Base-by-base conservation (phyloP, 805 yeast species). In the Saturnispora diversa region DNA sequence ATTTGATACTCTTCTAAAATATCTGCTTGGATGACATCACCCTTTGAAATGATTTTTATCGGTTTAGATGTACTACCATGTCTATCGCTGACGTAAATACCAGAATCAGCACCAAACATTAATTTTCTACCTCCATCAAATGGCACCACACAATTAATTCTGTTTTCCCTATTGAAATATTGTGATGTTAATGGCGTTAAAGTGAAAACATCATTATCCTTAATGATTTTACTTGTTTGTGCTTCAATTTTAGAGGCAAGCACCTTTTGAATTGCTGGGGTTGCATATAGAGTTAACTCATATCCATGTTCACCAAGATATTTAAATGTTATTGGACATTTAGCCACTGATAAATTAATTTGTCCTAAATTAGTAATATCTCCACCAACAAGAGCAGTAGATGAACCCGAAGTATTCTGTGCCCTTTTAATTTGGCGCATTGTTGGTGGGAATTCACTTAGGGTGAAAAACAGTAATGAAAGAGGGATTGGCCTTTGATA, bases 61-160 rank as follows among this genome's bases (percentile, higher is more conserved):
- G 97, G 97, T 35, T 75, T 78, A 1, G 82, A 72, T 35, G 72
- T 69, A 39, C 52, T 19, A 26, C 74, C 67, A 42, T 70, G 74
- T 43, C 72, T 70, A 34, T 86, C 86, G 33, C 92, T 77, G 34
- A 86, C 75, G 68, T 82, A 92, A 3, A 92, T 78, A 5, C 98
- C 97, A 1, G 81, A 72, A 55, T 86, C 95, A 0, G 97, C 87
- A 31, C 97, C 97, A 54, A 84, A 88, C 26, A 92, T 59, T 48
- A 88, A 64, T 56, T 88, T 84, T 48, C 94, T 74, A 16, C 97
- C 97, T 39, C 96, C 96, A 55, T 92, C 95, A 59, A 84, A 82
- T 25, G 96, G 94, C 29, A 84, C 87, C 22, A 87, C 90, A 66
- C 97, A 87, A 55, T 85, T 87, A 51, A 90, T 84, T 45, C 82